phyloP scores from a whole-genome alignment of 441 rosid species.

The Gossypium davidsonii region DNA sequence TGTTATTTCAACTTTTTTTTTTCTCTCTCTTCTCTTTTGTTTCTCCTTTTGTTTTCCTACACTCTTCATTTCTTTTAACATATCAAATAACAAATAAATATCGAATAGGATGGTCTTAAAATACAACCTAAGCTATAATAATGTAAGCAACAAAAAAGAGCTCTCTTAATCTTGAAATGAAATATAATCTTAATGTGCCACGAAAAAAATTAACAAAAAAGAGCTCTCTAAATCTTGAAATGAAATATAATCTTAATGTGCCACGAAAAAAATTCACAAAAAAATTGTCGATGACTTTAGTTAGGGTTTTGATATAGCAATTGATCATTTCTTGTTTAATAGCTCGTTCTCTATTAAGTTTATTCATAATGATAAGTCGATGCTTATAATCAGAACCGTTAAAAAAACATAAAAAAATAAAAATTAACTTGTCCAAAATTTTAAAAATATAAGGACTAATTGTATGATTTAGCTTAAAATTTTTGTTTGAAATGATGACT shows the following conservation, averaged over 20 bases:
- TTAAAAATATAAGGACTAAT: rapidly evolving
- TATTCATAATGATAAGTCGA: constrained; percentile 92
- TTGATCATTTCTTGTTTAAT: constrained; percentile 89
- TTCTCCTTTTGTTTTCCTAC: rapidly evolving
- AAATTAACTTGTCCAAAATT: no score
- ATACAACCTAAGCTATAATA: no score
- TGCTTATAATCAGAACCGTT: constrained; percentile 71
- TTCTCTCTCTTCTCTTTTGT: no score
- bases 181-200: neutral
- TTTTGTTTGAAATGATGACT: no score
- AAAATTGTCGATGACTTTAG: constrained; percentile 53
- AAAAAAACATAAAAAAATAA: no score
- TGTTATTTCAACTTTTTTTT: no score
- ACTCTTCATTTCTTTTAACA: no score
- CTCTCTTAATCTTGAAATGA: neutral
- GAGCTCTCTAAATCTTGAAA: neutral
- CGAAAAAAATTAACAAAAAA: neutral
- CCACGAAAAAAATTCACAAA: no score
- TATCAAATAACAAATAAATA: neutral
- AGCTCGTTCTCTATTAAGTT: constrained; percentile 77
- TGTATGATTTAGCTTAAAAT: no score
- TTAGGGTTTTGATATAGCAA: constrained; percentile 65
- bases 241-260: neutral
- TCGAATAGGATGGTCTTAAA: neutral
- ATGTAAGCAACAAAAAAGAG: neutral